A percentile compares a stretch with the other conserved stretches of the same genome.
Evolutionary conservation across 805 yeast genomes (phyloP).

Genomic region (Ogataea henricii): DNA sequence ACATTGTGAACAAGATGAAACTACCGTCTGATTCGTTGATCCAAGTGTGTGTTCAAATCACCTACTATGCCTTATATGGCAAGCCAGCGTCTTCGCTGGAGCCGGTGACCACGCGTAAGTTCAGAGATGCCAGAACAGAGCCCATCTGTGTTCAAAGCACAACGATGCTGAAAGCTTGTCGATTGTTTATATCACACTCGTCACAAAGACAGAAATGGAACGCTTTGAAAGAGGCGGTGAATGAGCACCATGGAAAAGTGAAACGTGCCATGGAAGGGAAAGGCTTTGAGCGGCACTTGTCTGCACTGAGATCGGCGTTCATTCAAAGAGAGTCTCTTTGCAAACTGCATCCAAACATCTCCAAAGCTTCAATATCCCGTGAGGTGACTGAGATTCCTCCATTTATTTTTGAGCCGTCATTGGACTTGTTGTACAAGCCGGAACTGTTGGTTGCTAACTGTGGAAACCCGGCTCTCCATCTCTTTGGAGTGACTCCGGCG

Average conservation of each 20-base stretch:
- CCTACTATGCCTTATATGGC: slow-evolving; percentile 58
- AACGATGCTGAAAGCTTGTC: slow-evolving; percentile 51
- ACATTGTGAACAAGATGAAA: slow-evolving; percentile 41
- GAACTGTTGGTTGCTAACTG: slow-evolving; percentile 51
- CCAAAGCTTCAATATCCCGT: slow-evolving; percentile 27
- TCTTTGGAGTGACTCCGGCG: slow-evolving; percentile 63
- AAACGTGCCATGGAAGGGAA: slow-evolving; percentile 56
- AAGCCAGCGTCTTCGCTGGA: slow-evolving; percentile 40
- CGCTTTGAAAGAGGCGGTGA: slow-evolving; percentile 51
- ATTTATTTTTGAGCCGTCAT: slow-evolving; percentile 44
- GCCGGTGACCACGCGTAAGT: slow-evolving; percentile 67
- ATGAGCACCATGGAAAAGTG: slow-evolving; percentile 50
- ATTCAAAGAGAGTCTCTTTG: slow-evolving; percentile 50
- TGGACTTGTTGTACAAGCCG: slow-evolving; percentile 38
- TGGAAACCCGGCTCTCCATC: slow-evolving; percentile 59
- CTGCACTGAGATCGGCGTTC: slow-evolving; percentile 60
- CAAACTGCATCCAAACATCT: slow-evolving; percentile 45
- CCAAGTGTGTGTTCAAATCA: slow-evolving; percentile 54
- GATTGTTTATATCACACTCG: slow-evolving; percentile 61
- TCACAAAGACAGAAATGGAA: slow-evolving; percentile 48
- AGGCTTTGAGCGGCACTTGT: slow-evolving; percentile 75
- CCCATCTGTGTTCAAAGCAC: slow-evolving; percentile 66
- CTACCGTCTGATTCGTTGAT: slow-evolving; percentile 52
- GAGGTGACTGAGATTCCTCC: slow-evolving; percentile 39
- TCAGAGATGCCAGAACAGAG: slow-evolving; percentile 69